These are phyloP conservation scores for Pleurotus ostreatus DNA, from an alignment of 768 basidiomycete species.

Conservation along the genomic window DNA sequence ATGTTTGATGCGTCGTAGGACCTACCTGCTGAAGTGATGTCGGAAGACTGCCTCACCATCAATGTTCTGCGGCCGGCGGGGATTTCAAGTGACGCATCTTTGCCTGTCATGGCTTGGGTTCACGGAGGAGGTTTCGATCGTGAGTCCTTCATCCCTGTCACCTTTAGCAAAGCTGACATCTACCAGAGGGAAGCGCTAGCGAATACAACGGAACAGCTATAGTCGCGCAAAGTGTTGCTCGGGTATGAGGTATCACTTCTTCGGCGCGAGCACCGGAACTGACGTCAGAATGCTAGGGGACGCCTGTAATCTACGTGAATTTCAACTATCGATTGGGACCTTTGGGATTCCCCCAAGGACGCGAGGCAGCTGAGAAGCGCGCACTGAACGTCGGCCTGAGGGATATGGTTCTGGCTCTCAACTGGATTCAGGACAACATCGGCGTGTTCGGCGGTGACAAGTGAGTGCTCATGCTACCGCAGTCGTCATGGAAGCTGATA, in stretches of 20 bases:
- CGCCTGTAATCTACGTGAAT: slow-evolving; percentile 43
- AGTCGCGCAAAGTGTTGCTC: slow-evolving; percentile 19
- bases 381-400: slow-evolving; percentile 43
- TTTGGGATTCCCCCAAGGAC: slow-evolving; percentile 43
- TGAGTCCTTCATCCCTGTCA: slow-evolving; percentile 15
- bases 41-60: slow-evolving; percentile 44
- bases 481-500: not conserved
- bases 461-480: not conserved
- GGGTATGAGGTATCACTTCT: slow-evolving; percentile 14
- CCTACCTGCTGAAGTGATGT: slow-evolving; percentile 15
- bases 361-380: slow-evolving; percentile 31
- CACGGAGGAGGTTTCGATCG: slow-evolving; percentile 35
- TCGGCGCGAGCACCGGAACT: not conserved
- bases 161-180: not conserved
- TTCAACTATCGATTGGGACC: slow-evolving; percentile 49
- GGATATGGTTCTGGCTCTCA: slow-evolving; percentile 40
- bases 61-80: slow-evolving; percentile 36
- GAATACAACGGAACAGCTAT: slow-evolving; percentile 27
- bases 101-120: slow-evolving; percentile 43
- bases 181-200: slow-evolving; percentile 1
- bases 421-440: slow-evolving; percentile 61
- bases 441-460: slow-evolving; percentile 55
- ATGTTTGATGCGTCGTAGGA: not conserved
- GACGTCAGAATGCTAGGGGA: slow-evolving; percentile 19
- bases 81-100: slow-evolving; percentile 5